These are phyloP conservation scores for Sechiopsis laciniata DNA, from an alignment of 306 rosid genomes.

Conservation along the genomic window DNA sequence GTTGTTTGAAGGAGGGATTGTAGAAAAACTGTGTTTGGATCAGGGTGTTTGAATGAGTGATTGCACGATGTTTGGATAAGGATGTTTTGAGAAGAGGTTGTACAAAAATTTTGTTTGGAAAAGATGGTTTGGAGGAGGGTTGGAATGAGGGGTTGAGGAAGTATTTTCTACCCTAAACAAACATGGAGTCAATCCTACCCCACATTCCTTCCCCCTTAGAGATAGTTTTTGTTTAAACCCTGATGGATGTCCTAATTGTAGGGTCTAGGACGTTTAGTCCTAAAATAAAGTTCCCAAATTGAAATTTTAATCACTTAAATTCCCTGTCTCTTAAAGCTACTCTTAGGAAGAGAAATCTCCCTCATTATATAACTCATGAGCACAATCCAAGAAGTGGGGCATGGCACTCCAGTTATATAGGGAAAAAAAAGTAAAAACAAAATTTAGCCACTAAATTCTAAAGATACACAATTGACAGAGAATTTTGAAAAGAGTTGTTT, in stretches of 20 bases:
- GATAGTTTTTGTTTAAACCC: not conserved
- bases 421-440: not conserved
- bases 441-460: not conserved
- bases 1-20: too few relatives aligned
- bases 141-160: too few relatives aligned
- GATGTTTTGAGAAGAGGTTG: too few relatives aligned
- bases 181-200: too few relatives aligned
- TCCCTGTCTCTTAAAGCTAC: not conserved
- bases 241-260: not conserved
- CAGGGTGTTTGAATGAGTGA: too few relatives aligned
- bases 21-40: too few relatives aligned
- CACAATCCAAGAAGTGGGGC: not conserved
- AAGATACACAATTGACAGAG: slow-evolving; percentile 3
- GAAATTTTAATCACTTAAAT: not conserved
- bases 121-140: too few relatives aligned
- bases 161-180: too few relatives aligned
- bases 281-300: not conserved
- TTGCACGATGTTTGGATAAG: too few relatives aligned
- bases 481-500: not conserved
- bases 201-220: not conserved
- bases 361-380: not conserved
- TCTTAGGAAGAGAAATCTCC: not conserved
- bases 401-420: not conserved
- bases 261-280: not conserved
- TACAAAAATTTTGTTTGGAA: too few relatives aligned